Evolutionary conservation across 352 stramenopile species (phyloP).

Genomic region (Globisporangium echinulatum): DNA sequence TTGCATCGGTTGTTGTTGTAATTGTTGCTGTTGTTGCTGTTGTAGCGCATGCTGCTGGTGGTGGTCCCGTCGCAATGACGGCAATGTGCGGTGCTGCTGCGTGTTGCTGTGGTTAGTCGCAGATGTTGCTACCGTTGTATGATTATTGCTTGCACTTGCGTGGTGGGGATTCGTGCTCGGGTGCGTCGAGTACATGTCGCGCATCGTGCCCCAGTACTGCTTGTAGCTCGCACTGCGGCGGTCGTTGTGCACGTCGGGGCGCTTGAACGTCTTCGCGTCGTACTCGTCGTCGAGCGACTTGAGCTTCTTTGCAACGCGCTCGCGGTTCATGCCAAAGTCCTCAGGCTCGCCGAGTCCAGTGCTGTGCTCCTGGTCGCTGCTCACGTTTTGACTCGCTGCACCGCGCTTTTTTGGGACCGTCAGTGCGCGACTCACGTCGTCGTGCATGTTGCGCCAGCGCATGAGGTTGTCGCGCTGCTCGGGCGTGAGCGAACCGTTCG

Average conservation of each 20-base stretch:
- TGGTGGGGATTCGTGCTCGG: neutral
- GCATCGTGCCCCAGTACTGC: slow-evolving; percentile 65
- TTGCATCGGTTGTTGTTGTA: neutral
- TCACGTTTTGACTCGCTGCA: neutral
- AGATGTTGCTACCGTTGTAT: neutral
- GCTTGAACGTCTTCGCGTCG: slow-evolving; percentile 46
- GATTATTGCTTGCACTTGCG: slow-evolving; percentile 4
- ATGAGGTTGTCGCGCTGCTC: slow-evolving; percentile 25
- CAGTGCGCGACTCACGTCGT: slow-evolving; percentile 59
- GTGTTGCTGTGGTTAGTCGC: slow-evolving; percentile 9
- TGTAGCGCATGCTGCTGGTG: neutral
- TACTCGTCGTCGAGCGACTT: slow-evolving; percentile 72
- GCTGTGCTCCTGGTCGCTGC: slow-evolving; percentile 1
- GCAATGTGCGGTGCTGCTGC: slow-evolving; percentile 6
- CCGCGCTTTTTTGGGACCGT: slow-evolving; percentile 8
- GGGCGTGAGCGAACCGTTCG: neutral
- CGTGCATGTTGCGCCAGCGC: slow-evolving; percentile 63
- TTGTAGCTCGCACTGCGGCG: slow-evolving; percentile 52
- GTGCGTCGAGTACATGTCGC: slow-evolving; percentile 47
- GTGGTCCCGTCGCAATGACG: slow-evolving; percentile 3
- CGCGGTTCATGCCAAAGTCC: slow-evolving; percentile 53
- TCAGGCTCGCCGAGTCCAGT: slow-evolving; percentile 27
- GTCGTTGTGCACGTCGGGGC: slow-evolving; percentile 29
- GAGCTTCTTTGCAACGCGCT: slow-evolving; percentile 65
- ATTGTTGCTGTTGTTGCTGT: slow-evolving; percentile 1